These are phyloP conservation scores for Trametes hirsuta DNA, from an alignment of 1,284 basidiomycete species.

Conservation along the genomic window DNA sequence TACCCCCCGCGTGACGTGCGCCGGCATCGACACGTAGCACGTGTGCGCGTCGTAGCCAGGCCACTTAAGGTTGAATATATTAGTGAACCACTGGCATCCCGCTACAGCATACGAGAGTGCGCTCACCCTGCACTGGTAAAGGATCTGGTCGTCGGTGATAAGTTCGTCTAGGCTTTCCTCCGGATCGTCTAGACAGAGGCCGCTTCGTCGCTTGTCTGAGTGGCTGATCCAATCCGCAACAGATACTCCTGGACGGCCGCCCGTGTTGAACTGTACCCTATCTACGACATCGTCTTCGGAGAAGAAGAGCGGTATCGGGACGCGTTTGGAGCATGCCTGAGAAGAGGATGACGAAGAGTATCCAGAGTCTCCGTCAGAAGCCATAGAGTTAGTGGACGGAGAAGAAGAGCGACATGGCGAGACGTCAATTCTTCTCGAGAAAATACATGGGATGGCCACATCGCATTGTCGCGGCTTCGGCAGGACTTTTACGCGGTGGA, in stretches of 20 bases:
- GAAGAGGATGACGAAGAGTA: neutral
- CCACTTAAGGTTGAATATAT: conserved; percentile 7
- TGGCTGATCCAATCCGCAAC: conserved; percentile 17
- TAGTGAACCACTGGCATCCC: too few species aligned
- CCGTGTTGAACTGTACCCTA: neutral
- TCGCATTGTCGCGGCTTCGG: too few species aligned
- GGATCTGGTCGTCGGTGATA: neutral
- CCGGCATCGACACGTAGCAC: conserved; percentile 11
- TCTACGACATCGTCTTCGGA: neutral
- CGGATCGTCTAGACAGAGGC: conserved; percentile 5
- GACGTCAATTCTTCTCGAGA: too few species aligned
- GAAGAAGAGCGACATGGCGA: too few species aligned
- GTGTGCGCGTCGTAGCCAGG: conserved; percentile 20
- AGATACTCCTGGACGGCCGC: conserved; percentile 4
- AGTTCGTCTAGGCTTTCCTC: conserved; percentile 11
- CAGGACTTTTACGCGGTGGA: too few species aligned
- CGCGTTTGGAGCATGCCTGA: neutral
- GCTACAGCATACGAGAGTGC: neutral
- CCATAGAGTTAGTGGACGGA: too few species aligned
- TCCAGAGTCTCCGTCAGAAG: neutral
- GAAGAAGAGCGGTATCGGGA: conserved; percentile 12
- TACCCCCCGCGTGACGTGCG: neutral
- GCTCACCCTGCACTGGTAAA: conserved; percentile 21
- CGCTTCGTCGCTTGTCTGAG: conserved; percentile 12
- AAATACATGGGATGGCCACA: too few species aligned